Evolutionary conservation across 2,329 filamentous ascomycete genomes (phyloP).

Genomic region (Fusarium penzigii): DNA sequence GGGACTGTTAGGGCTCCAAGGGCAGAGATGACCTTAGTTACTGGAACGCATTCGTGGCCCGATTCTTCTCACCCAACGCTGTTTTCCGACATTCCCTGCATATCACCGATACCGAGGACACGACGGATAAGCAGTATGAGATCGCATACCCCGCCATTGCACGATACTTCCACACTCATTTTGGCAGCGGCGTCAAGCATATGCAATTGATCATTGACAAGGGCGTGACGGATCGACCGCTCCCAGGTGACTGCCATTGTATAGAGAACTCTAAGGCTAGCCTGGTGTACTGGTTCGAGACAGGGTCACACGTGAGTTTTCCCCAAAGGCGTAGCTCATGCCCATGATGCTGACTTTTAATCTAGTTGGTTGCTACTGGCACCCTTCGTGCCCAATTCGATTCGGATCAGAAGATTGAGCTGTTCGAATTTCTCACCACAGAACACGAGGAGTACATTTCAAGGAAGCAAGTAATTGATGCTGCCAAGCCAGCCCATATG

Average conservation of each 20-base stretch:
- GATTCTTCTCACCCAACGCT: slow-evolving; percentile 78
- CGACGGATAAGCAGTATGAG: slow-evolving; percentile 77
- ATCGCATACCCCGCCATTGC: slow-evolving; percentile 79
- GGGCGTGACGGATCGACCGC: slow-evolving; percentile 52
- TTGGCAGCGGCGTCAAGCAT: slow-evolving; percentile 79
- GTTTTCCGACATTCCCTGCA: slow-evolving; percentile 74
- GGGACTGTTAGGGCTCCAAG: slow-evolving; percentile 49
- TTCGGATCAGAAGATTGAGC: slow-evolving; percentile 74
- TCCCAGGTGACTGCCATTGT: slow-evolving; percentile 66
- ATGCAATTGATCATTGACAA: slow-evolving; percentile 86
- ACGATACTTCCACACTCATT: slow-evolving; percentile 88
- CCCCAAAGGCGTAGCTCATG: not conserved
- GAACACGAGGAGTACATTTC: slow-evolving; percentile 84
- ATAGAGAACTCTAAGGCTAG: slow-evolving; percentile 77
- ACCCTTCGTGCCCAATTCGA: slow-evolving; percentile 79
- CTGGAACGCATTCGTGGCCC: slow-evolving; percentile 78
- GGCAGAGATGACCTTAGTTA: slow-evolving; percentile 69
- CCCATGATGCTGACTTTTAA: slow-evolving; percentile 27
- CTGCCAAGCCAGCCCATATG: slow-evolving; percentile 61
- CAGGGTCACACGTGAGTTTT: slow-evolving; percentile 71
- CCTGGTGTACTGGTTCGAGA: slow-evolving; percentile 87
- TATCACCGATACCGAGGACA: slow-evolving; percentile 56
- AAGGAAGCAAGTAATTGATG: slow-evolving; percentile 62
- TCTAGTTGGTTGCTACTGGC: slow-evolving; percentile 74
- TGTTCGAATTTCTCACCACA: slow-evolving; percentile 77